phyloP scores from a whole-genome alignment of 2,329 filamentous ascomycete species.

The Colletotrichum paranaense region DNA sequence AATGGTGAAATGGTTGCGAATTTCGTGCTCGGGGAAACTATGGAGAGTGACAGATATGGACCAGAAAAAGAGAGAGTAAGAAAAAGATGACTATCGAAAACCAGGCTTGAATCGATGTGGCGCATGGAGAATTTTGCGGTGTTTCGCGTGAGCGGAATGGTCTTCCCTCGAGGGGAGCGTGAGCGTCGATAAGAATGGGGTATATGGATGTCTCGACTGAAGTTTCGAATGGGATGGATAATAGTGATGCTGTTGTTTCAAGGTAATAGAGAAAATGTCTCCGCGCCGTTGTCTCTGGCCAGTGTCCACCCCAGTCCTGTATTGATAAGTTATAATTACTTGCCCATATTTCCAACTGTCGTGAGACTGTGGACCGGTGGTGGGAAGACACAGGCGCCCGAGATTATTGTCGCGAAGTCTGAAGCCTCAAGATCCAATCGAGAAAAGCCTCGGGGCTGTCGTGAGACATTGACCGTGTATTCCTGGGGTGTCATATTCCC shows the following conservation, averaged over 20 bases:
- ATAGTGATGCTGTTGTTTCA: background rate
- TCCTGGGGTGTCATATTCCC: background rate
- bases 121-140: slow-evolving; percentile 32
- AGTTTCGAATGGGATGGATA: background rate
- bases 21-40: slow-evolving; percentile 16
- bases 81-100: background rate
- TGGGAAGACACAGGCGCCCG: background rate
- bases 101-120: background rate
- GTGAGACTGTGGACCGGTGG: slow-evolving; percentile 15
- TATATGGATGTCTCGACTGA: slow-evolving; percentile 28
- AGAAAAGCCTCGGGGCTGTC: slow-evolving; percentile 19
- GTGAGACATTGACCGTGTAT: slow-evolving; percentile 34
- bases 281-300: background rate
- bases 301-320: slow-evolving; percentile 1
- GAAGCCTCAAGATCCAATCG: background rate
- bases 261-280: background rate
- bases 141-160: slow-evolving; percentile 46
- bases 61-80: slow-evolving; percentile 9
- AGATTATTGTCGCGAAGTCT: background rate
- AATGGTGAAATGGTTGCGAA: background rate
- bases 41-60: slow-evolving; percentile 35
- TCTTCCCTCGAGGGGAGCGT: slow-evolving; percentile 38
- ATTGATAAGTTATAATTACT: slow-evolving; percentile 27
- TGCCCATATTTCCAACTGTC: slow-evolving; percentile 6
- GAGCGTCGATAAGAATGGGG: slow-evolving; percentile 28